Conservation (phyloP, 179 eudicot genomes). For the Vitellaria paradoxa region DNA sequence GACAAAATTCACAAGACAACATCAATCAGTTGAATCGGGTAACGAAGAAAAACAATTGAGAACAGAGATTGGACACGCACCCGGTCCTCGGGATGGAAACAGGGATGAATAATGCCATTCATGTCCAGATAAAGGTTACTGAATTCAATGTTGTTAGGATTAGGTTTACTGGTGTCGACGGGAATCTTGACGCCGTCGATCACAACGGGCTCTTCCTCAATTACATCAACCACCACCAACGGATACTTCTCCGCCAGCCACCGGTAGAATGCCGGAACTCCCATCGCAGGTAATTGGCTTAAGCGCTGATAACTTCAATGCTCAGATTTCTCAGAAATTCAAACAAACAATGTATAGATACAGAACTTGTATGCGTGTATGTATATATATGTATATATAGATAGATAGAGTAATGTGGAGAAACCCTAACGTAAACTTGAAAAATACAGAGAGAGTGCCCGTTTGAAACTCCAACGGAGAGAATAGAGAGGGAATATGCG, state of each 20-base stretch:
- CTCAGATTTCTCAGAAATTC: neutral
- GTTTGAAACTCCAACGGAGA: neutral
- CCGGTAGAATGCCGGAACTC: constrained; percentile 79
- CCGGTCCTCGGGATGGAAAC: constrained; percentile 89
- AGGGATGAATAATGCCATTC: constrained; percentile 89
- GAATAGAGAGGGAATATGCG: neutral
- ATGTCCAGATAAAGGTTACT: constrained; percentile 82
- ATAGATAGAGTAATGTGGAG: neutral
- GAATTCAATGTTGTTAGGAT: constrained; percentile 68
- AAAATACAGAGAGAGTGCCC: neutral
- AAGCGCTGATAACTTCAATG: neutral
- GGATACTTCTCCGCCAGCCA: constrained; percentile 95
- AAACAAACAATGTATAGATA: neutral
- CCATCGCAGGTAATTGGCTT: constrained; percentile 31
- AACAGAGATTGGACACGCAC: constrained; percentile 26
- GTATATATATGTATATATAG: neutral
- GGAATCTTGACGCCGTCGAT: constrained; percentile 72
- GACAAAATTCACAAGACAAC: neutral
- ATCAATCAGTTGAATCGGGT: too few species aligned
- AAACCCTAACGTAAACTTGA: neutral
- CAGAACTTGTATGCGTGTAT: neutral
- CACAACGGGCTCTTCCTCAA: constrained; percentile 64
- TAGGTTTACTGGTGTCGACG: constrained; percentile 69
- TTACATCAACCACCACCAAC: constrained; percentile 61
- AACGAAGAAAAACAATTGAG: neutral